phyloP scores from a whole-genome alignment of 2,329 filamentous ascomycete species.

The Endoconidiophora laricicola region DNA sequence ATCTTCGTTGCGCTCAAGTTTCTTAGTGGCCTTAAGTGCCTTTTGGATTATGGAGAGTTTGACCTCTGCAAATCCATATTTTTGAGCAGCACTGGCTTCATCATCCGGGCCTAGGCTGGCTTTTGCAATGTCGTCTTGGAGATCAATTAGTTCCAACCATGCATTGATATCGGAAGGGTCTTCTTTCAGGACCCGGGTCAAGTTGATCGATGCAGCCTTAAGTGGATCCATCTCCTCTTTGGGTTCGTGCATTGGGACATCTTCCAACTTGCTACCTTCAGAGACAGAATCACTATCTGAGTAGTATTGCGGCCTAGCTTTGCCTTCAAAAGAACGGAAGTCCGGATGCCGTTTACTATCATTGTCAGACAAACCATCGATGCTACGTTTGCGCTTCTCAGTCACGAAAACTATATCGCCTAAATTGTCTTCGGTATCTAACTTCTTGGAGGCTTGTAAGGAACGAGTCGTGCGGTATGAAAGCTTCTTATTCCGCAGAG shows the following conservation, averaged over 20 bases:
- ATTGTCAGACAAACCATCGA: conserved; percentile 23
- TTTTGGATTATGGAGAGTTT: conserved; percentile 67
- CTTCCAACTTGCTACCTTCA: conserved; percentile 1
- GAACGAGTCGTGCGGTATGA: conserved; percentile 6
- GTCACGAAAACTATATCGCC: conserved; percentile 26
- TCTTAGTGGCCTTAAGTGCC: conserved; percentile 43
- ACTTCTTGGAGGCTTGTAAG: not conserved
- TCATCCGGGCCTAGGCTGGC: conserved; percentile 28
- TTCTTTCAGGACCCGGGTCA: conserved; percentile 48
- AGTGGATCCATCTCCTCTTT: conserved; percentile 26
- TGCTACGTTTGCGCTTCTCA: conserved; percentile 12
- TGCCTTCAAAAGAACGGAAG: conserved; percentile 50
- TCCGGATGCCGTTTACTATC: conserved; percentile 30
- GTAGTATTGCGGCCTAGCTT: conserved; percentile 33
- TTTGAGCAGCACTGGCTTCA: conserved; percentile 40
- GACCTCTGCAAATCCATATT: conserved; percentile 56
- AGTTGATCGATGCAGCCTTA: conserved; percentile 38
- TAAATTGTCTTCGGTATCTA: not conserved
- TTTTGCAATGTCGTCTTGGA: conserved; percentile 55
- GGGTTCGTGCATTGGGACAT: conserved; percentile 12
- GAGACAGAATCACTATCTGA: conserved; percentile 17
- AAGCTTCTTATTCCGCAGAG: conserved; percentile 9
- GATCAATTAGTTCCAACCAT: conserved; percentile 64
- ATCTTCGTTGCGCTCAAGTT: conserved; percentile 33
- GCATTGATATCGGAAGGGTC: conserved; percentile 48